Conservation (phyloP, 306 rosid genomes). For the Lathyrus sativus region DNA sequence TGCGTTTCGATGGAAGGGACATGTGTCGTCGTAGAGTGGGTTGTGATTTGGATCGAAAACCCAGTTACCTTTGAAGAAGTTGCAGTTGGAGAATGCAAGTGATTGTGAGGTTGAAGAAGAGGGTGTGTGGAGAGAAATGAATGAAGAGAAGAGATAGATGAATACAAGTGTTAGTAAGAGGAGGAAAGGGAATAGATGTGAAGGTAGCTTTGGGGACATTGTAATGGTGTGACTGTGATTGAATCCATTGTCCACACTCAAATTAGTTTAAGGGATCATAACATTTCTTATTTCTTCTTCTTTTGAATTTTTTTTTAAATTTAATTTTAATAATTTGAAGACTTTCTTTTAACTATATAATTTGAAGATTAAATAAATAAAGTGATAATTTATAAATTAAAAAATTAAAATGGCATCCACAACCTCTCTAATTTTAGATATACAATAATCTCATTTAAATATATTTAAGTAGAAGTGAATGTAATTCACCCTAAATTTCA, state of each 20-base stretch:
- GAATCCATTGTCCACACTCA: constrained; percentile 6
- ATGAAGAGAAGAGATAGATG: constrained; percentile 52
- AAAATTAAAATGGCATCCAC: too few relatives aligned
- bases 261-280: background rate
- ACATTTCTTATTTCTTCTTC: background rate
- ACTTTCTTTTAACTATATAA: too few relatives aligned
- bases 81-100: constrained; percentile 45
- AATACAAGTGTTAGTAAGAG: constrained; percentile 53
- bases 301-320: too few relatives aligned
- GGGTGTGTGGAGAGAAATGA: constrained; percentile 44
- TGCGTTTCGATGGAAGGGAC: constrained; percentile 87
- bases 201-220: constrained; percentile 66
- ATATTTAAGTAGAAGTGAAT: too few relatives aligned
- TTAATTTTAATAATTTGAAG: too few relatives aligned
- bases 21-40: constrained; percentile 73
- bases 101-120: constrained; percentile 29
- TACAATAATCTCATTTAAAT: too few relatives aligned
- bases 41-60: constrained; percentile 54
- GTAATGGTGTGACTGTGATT: background rate
- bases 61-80: constrained; percentile 66
- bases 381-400: too few relatives aligned
- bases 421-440: too few relatives aligned
- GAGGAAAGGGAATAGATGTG: constrained; percentile 65
- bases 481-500: too few relatives aligned
- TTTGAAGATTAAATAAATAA: too few relatives aligned